Evolutionary conservation across 768 basidiomycete species (phyloP).

Genomic region (Xanthoconium stramineum): DNA sequence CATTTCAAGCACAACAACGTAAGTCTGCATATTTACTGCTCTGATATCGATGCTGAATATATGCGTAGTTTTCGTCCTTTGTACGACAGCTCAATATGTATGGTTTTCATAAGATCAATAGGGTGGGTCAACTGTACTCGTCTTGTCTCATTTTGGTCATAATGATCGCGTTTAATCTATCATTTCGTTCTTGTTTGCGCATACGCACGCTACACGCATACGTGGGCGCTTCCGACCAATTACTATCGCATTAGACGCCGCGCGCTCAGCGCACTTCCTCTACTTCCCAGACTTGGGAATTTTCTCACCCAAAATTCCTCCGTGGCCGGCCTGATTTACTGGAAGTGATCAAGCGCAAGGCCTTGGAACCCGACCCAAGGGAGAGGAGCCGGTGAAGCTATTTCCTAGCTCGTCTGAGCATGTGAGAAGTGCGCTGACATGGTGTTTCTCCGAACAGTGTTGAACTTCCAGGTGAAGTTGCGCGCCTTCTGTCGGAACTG

Average conservation of each 20-base stretch:
- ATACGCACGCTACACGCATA: slow-evolving; percentile 3
- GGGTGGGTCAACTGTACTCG: slow-evolving; percentile 45
- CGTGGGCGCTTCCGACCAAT: neutral
- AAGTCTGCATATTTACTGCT: slow-evolving; percentile 26
- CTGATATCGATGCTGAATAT: slow-evolving; percentile 3
- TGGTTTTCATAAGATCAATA: slow-evolving; percentile 91
- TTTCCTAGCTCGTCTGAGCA: neutral
- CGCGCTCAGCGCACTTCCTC: slow-evolving; percentile 79
- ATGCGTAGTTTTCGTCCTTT: slow-evolving; percentile 81
- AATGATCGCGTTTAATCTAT: slow-evolving; percentile 9
- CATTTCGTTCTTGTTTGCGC: slow-evolving; percentile 1
- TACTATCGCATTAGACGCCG: slow-evolving; percentile 51
- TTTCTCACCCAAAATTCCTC: slow-evolving; percentile 83
- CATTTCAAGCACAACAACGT: slow-evolving; percentile 93
- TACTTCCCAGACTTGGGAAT: slow-evolving; percentile 85
- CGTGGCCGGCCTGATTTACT: slow-evolving; percentile 77
- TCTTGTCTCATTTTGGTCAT: slow-evolving; percentile 3
- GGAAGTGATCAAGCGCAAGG: slow-evolving; percentile 85
- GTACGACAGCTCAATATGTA: slow-evolving; percentile 96
- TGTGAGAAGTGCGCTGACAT: slow-evolving; percentile 1
- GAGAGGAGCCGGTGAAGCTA: slow-evolving; percentile 27
- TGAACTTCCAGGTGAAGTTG: slow-evolving; percentile 78
- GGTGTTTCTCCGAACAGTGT: slow-evolving; percentile 48
- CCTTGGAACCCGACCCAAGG: slow-evolving; percentile 74
- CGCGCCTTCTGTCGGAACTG: slow-evolving; percentile 51